Evolutionary conservation across 768 basidiomycete species (phyloP).

Genomic region (Suillus occidentalis): DNA sequence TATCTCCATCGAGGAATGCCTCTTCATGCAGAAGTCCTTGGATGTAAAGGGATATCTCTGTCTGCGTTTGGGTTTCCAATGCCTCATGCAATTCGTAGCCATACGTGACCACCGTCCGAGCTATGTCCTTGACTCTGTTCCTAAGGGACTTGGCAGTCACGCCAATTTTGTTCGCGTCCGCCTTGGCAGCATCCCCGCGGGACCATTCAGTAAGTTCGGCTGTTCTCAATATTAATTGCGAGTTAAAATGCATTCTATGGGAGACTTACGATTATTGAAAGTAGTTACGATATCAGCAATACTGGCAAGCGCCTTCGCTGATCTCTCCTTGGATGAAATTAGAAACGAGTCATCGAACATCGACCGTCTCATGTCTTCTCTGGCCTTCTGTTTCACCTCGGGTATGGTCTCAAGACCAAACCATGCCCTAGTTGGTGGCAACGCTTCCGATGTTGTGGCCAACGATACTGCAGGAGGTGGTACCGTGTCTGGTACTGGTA

Average conservation of each 20-base stretch:
- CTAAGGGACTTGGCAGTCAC: neutral
- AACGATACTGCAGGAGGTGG: too few relatives aligned
- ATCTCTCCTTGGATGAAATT: neutral
- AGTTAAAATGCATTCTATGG: neutral
- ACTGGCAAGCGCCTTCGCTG: neutral
- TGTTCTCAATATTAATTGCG: neutral
- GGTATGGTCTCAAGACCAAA: neutral
- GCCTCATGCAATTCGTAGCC: neutral
- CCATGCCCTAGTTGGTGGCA: too few relatives aligned
- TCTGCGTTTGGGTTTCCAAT: neutral
- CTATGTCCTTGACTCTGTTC: neutral
- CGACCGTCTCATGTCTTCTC: neutral
- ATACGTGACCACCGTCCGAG: neutral
- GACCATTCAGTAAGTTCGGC: neutral
- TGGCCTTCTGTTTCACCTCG: neutral
- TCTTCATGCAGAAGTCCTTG: neutral
- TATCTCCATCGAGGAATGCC: neutral
- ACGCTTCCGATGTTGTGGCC: too few relatives aligned
- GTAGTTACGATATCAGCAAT: neutral
- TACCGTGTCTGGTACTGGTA: too few relatives aligned
- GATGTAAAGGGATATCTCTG: neutral
- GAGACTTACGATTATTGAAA: neutral
- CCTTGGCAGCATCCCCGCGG: neutral
- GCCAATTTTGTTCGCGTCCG: neutral
- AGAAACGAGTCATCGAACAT: neutral